Evolutionary conservation across 495 filamentous ascomycete species (phyloP), one percentile per base, ranked within the genome.

Genomic region (Chlorociboria aeruginascens): DNA sequence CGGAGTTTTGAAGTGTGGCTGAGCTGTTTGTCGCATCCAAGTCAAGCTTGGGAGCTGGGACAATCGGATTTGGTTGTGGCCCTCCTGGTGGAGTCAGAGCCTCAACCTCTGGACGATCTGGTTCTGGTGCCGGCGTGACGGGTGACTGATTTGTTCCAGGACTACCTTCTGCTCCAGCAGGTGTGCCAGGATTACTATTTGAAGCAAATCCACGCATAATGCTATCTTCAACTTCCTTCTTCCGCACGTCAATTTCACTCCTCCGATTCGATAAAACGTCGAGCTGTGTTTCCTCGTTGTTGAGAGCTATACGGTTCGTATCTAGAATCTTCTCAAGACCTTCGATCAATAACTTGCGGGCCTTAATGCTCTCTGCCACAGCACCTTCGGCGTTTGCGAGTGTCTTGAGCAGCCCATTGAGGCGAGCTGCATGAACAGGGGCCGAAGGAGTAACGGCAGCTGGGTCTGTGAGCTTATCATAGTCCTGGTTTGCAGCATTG

Each of bases 311-410:
- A n/a, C 81, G 77, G 61, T 92, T 87, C 17, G 73, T 76, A 16
- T 79, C 74, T 1, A 99, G 68, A 4, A 97, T 63, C 52, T 85
- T 90, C 64, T 95, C 88, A 7, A 97, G 70, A 2, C 79, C 87
- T 17, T 74, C 69, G 10, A 97, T 79, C 16, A 97, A 71, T 16
- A 79, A 73, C 35, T 74, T 74, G 13, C 93, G 84, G 2, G 89
- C 85, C 57, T 90, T 89, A 60, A 99, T 86, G 50, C 83, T 83
- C 49, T 93, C 87, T 3, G 85, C 82, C 1, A 97, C 86, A 0
- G 89, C 89, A 36, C 79, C 83, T 64, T 97, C 88, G n/a, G 92
- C 92, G 46, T 77, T 86, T 32, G 89, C 87, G 12, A 99, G 75
- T 3, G 77, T 79, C 66, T 92, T 95, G 42, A 97, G 71, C 7